Percentiles rank a stretch among this genome's conserved stretches.
phyloP scores from a whole-genome alignment of 257 asterid species.

The Solanum sejunctum region DNA sequence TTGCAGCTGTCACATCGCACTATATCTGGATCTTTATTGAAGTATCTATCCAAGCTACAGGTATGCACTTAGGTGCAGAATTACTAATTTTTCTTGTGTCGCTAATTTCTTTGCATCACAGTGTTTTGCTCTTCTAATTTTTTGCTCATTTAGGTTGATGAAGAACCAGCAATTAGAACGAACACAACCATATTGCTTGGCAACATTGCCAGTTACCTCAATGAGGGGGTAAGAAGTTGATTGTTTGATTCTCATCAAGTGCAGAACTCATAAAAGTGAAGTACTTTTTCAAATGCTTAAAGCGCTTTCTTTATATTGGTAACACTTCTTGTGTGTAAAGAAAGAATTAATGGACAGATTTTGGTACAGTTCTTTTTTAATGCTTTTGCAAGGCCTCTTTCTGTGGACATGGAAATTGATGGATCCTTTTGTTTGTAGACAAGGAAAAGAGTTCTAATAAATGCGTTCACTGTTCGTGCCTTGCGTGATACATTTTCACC shows the following conservation, averaged over 20 bases:
- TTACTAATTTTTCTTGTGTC: slow-evolving; percentile 1
- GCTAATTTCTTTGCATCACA: not conserved
- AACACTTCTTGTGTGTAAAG: not conserved
- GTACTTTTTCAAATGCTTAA: not conserved
- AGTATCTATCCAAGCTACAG: slow-evolving; percentile 83
- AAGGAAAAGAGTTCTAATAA: slow-evolving; percentile 89
- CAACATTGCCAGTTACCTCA: slow-evolving; percentile 85
- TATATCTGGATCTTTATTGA: slow-evolving; percentile 70
- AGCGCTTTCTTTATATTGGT: not conserved
- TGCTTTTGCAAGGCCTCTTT: not conserved
- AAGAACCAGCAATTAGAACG: slow-evolving; percentile 95
- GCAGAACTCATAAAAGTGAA: not conserved
- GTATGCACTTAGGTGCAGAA: slow-evolving; percentile 17
- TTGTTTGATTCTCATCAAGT: not conserved
- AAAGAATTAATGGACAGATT: not conserved
- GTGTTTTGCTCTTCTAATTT: slow-evolving; percentile 2
- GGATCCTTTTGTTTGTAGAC: slow-evolving; percentile 40
- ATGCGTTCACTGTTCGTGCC: slow-evolving; percentile 95
- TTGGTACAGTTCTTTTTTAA: not conserved
- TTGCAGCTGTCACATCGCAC: slow-evolving; percentile 94
- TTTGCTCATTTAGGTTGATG: slow-evolving; percentile 63
- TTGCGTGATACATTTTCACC: slow-evolving; percentile 94
- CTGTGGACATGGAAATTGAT: not conserved
- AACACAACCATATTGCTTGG: slow-evolving; percentile 97
- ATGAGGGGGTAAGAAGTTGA: slow-evolving; percentile 74